A percentile compares a stretch with the other conserved stretches of the same genome.
Evolutionary conservation across 441 rosid genomes (phyloP).

Genomic region (Syzygium malaccense): DNA sequence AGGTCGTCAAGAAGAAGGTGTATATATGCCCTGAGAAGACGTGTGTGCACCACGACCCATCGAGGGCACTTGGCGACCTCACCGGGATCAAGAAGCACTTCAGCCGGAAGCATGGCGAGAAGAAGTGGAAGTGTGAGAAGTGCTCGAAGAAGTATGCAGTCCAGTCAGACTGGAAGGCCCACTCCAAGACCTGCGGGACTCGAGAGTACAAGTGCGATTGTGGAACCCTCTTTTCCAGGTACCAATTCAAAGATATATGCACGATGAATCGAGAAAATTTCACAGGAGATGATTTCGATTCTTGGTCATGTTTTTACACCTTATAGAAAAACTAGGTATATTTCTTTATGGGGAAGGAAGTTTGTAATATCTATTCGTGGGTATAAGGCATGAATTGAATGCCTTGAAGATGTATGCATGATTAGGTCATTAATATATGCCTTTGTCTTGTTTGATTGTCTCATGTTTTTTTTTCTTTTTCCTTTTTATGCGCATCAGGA

Average conservation of each 20-base stretch:
- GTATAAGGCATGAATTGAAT: conserved; percentile 23
- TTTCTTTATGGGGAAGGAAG: not conserved
- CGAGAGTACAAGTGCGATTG: conserved; percentile 40
- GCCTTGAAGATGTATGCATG: not conserved
- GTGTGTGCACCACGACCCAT: conserved; percentile 40
- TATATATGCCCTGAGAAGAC: conserved; percentile 41
- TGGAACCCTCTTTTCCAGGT: conserved; percentile 29
- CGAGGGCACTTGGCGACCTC: conserved; percentile 45
- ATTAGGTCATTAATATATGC: conserved; percentile 1
- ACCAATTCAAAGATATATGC: not conserved
- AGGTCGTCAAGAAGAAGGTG: conserved; percentile 34
- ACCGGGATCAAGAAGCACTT: conserved; percentile 44
- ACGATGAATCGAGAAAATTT: not conserved
- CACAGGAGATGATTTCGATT: not conserved
- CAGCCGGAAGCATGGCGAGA: conserved; percentile 44
- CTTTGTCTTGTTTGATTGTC: not conserved
- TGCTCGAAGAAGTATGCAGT: conserved; percentile 36
- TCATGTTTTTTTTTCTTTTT: not conserved
- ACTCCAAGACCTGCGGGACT: conserved; percentile 43
- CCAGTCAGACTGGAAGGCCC: conserved; percentile 50
- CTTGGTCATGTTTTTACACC: not conserved
- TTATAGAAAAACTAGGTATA: not conserved
- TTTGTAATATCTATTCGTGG: conserved; percentile 1
- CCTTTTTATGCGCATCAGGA: conserved; percentile 12
- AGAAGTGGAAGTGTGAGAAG: conserved; percentile 47